These are phyloP conservation scores for Mortierella sp. DNA, from an alignment of 371 early-diverging fungal genomes.

Conservation along the genomic window DNA sequence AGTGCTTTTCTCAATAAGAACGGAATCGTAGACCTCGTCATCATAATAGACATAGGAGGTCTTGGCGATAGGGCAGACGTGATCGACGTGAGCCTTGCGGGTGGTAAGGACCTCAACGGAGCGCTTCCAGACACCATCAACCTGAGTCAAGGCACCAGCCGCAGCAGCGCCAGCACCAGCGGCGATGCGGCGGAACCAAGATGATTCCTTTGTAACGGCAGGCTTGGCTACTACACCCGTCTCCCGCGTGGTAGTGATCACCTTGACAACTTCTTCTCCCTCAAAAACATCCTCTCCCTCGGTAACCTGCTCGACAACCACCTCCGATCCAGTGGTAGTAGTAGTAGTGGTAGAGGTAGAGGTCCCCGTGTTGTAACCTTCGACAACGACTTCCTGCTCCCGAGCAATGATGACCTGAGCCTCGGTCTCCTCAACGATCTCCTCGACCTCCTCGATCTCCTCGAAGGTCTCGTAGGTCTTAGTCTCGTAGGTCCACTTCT, in stretches of 20 bases:
- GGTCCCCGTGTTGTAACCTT: no score
- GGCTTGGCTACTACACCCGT: constrained; percentile 17
- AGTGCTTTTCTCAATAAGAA: constrained; percentile 22
- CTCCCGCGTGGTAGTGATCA: constrained; percentile 6
- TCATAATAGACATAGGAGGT: constrained; percentile 25
- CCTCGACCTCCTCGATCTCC: constrained; percentile 25
- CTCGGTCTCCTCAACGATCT: constrained; percentile 23
- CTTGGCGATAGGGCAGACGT: constrained; percentile 26
- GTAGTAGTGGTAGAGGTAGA: no score
- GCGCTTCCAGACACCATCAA: constrained; percentile 28
- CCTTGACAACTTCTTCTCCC: background rate
- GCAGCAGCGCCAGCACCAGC: constrained; percentile 15
- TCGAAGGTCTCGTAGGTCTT: constrained; percentile 35
- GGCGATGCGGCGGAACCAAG: constrained; percentile 36
- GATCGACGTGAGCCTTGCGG: constrained; percentile 34
- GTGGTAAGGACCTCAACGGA: constrained; percentile 17
- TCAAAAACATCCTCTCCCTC: constrained; percentile 1
- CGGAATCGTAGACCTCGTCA: constrained; percentile 27
- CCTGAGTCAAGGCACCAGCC: constrained; percentile 14
- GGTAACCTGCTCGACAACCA: background rate
- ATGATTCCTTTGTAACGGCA: constrained; percentile 24
- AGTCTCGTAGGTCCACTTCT: constrained; percentile 20
- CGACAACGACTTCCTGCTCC: background rate
- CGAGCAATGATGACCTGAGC: constrained; percentile 7
- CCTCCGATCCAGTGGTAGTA: no score